Evolutionary conservation across 116 monocot species (phyloP).

Genomic region (Thalassia testudinum): DNA sequence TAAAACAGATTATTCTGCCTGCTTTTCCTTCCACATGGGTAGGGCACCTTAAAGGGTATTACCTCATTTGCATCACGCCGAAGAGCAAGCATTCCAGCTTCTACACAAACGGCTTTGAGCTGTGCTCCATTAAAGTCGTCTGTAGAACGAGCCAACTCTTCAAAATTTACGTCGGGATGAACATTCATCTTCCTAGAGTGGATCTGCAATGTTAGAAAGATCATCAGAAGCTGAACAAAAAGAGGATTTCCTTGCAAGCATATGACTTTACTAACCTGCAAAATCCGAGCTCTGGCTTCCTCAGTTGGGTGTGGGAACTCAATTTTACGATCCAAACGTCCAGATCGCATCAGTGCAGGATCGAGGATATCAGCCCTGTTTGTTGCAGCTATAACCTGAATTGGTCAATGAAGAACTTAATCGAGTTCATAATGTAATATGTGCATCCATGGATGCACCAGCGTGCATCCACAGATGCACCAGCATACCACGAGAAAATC

Average conservation of each 20-base stretch:
- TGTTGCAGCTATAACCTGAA: constrained; percentile 91
- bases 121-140: constrained; percentile 94
- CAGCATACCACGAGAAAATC: too few species aligned
- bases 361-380: constrained; percentile 92
- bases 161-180: constrained; percentile 92
- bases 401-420: too few species aligned
- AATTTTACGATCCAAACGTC: constrained; percentile 88
- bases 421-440: too few species aligned
- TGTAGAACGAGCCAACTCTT: constrained; percentile 88
- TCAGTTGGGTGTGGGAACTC: constrained; percentile 93
- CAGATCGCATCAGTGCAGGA: constrained; percentile 91
- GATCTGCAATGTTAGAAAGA: constrained; percentile 27
- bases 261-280: constrained; percentile 36
- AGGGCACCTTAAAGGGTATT: too few species aligned
- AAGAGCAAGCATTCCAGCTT: constrained; percentile 86
- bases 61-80: constrained; percentile 94
- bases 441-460: too few species aligned
- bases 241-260: background rate
- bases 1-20: too few species aligned
- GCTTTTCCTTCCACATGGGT: too few species aligned
- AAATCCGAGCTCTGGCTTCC: constrained; percentile 81
- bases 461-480: too few species aligned
- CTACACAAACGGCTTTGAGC: constrained; percentile 80
- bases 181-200: constrained; percentile 99
- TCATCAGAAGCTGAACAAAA: background rate